Base-by-base conservation (phyloP, 75 land plant species). In the Pinus albicaulis region DNA sequence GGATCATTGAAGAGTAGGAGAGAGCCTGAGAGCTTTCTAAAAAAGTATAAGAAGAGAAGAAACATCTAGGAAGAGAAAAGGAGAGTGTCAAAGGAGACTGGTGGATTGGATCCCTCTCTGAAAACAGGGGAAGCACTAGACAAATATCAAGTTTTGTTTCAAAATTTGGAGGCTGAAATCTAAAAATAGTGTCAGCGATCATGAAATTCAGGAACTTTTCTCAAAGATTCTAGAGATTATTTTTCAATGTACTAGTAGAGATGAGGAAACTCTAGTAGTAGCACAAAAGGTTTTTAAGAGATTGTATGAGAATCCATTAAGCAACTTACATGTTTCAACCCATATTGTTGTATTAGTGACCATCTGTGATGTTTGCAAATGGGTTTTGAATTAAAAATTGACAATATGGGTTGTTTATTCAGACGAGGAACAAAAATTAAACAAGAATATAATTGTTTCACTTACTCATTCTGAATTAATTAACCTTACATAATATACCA, bases 241-340 rank as follows among this genome's bases (percentile, higher is more conserved):
- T 53, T 80, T 84, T 1, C 90, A 85, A 81, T 90, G 89, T 77
- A 66, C 88, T n/a, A 92, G 87, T 82, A 82, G 95, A 71, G 98
- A 96, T 75, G 95, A 96, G 74, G 95, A 92, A 79, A 95, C 98
- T 10, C 71, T 96, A 55, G 93, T 93, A 72, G 87, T 96, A 57
- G 89, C 99, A 38, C 95, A 92, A 66, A 96, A 90, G 95, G 97
- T 88, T 55, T 94, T 96, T 74, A 87, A 92, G 76, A 84, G 89
- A 24, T 80, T 96, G 55, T 94, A 92, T 83, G 99, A 92, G 68
- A 89, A 90, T 76, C 77, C 90, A 48, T 80, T 86, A 57, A 88
- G 83, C 73, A 88, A 56, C 65, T 48, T 82, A 13, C 89, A 90
- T 79, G 85, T 96, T 28, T 63, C 78, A 56, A 83, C 92, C 56